Evolutionary conservation across 306 rosid species (phyloP).

Genomic region (Vachellia pachyceras): DNA sequence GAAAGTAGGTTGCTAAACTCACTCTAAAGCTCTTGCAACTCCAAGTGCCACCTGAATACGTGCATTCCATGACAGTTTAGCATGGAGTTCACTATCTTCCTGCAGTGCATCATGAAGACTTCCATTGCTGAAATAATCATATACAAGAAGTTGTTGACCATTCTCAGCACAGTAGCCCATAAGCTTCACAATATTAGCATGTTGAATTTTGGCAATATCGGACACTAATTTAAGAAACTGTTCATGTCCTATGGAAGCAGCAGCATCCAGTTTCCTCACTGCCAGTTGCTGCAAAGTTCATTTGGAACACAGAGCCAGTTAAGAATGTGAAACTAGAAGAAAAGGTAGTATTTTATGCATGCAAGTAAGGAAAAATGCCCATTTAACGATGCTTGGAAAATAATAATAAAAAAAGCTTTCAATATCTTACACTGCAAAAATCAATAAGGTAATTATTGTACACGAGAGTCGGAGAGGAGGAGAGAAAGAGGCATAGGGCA

Average conservation of each 20-base stretch:
- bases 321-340: constrained; percentile 5
- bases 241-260: constrained; percentile 55
- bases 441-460: too few species aligned
- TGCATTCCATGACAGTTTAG: constrained; percentile 72
- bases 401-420: neutral
- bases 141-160: constrained; percentile 88
- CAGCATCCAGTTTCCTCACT: constrained; percentile 77
- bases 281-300: constrained; percentile 71
- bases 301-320: constrained; percentile 22
- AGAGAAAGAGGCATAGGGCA: neutral
- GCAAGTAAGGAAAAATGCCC: constrained; percentile 11
- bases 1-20: constrained; percentile 51
- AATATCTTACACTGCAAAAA: constrained; percentile 2
- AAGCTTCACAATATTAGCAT: constrained; percentile 82
- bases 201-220: constrained; percentile 74
- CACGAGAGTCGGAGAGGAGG: neutral
- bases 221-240: constrained; percentile 85
- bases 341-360: neutral
- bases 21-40: constrained; percentile 98
- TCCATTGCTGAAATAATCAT: constrained; percentile 78
- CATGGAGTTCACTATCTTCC: constrained; percentile 67
- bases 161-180: constrained; percentile 96
- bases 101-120: constrained; percentile 81
- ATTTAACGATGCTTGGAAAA: neutral
- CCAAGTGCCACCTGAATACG: constrained; percentile 91